Evolutionary conservation across 1,284 basidiomycete genomes (phyloP), one percentile per base, ranked within the genome.

Genomic region (Rhodofomes roseus): DNA sequence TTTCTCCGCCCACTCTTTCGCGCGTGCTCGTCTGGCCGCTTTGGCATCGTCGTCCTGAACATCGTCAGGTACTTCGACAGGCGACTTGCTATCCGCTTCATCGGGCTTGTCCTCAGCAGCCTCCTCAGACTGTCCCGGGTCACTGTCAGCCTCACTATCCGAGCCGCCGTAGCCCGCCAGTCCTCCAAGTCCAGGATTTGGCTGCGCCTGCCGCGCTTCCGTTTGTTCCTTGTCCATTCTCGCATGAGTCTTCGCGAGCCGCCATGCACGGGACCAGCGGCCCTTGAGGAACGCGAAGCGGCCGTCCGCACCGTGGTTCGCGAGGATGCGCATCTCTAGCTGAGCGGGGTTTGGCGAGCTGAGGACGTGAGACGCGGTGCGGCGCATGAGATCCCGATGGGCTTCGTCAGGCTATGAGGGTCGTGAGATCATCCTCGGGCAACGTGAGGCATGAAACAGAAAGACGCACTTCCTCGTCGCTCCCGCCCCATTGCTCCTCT

Each of bases 301-400:
- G 66, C 68, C 77, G 70, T 86, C 93, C 63, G 70, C 76, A 0
- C 90, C 87, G 66, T 95, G 85, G 65, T 95, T 93, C 5, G 93
- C 87, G 4, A 95, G 76, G 61, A 96, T 95, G n/a, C 92, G 84
- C 81, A 93, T 87, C 72, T 94, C 92, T 16, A 95, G 79, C 62
- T 92, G 83, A 0, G 85, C 82, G 5, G 90, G 81, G 66, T 95
- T 93, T 3, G 86, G 84, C 0, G 92, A 90, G 4, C 80, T 74
- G 12, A 81, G 69, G 16, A 95, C 70, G 62, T 92, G 87, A 7
- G 69, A 66, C 0, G 91, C 91, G 0, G 93, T 95, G 61, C 89
- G 84, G 9, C 77, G 74, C 86, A 96, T 94, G 27, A 95, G 78
- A 9, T 81, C 79, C 55, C 73, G 77, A 66, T 92, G 86, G 0